These are phyloP conservation scores for Talaromyces stipitatus DNA, from an alignment of 495 filamentous ascomycete species.

Conservation along the genomic window DNA sequence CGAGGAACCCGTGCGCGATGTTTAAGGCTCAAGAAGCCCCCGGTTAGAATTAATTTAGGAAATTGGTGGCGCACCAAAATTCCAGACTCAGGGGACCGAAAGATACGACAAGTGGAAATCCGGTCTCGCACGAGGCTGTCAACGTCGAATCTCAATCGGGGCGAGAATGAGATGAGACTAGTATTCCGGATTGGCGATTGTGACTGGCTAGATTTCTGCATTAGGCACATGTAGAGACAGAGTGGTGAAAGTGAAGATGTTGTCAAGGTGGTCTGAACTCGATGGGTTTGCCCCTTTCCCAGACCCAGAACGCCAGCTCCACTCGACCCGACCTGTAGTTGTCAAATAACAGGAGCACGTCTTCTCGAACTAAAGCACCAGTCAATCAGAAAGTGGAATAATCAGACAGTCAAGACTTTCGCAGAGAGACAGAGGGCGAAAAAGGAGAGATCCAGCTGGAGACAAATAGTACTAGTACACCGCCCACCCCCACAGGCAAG, in stretches of 20 bases:
- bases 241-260: not conserved
- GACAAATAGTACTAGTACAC: not conserved
- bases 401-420: no score
- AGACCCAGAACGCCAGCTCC: not conserved
- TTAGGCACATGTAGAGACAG: not conserved
- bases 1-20: not conserved
- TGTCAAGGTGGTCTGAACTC: not conserved
- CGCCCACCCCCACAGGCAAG: not conserved
- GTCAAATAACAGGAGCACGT: not conserved
- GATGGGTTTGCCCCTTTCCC: constrained; percentile 1
- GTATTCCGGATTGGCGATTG: not conserved
- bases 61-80: not conserved
- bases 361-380: not conserved
- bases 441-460: not conserved
- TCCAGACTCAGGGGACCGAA: not conserved
- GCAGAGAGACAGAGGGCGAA: not conserved
- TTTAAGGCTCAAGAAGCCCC: not conserved
- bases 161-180: not conserved
- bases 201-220: not conserved
- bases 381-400: not conserved
- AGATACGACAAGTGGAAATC: not conserved
- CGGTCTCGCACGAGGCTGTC: not conserved
- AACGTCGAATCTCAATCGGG: not conserved
- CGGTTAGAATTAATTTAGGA: not conserved
- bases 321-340: not conserved